phyloP scores from a whole-genome alignment of 78 protist species.

The Dictyostelium brefeldianum region DNA sequence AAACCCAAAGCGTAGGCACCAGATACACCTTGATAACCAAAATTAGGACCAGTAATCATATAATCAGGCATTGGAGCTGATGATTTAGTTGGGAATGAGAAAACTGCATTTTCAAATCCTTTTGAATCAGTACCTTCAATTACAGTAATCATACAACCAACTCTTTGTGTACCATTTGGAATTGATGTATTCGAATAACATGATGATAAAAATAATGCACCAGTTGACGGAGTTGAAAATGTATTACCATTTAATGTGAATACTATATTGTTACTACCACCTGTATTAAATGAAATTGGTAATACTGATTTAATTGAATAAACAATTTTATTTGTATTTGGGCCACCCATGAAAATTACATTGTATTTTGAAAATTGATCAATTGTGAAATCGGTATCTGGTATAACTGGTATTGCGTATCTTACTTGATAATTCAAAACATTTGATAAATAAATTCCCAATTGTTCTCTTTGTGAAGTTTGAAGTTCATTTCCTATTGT shows the following conservation, averaged over 20 bases:
- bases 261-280: not conserved
- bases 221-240: not conserved
- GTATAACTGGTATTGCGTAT: constrained; percentile 17
- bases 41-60: constrained; percentile 36
- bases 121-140: constrained; percentile 47
- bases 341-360: constrained; percentile 48
- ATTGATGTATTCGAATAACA: not conserved
- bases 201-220: constrained; percentile 27
- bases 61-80: constrained; percentile 45
- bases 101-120: constrained; percentile 27
- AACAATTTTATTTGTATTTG: constrained; percentile 7
- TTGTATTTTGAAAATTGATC: not conserved
- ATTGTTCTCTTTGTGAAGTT: not conserved
- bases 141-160: constrained; percentile 34
- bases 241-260: not conserved
- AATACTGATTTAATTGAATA: not conserved
- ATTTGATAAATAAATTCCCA: constrained; percentile 33
- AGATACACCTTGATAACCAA: constrained; percentile 15
- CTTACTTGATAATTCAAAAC: constrained; percentile 37
- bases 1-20: constrained; percentile 63
- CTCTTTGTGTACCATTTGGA: not conserved
- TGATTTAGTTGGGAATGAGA: constrained; percentile 53
- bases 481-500: constrained; percentile 25
- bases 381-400: constrained; percentile 16
- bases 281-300: constrained; percentile 28